Percentiles rank a stretch among this genome's conserved stretches.
These are phyloP conservation scores for Saturnispora ahearnii DNA, from an alignment of 805 yeast genomes.

Conservation along the genomic window DNA sequence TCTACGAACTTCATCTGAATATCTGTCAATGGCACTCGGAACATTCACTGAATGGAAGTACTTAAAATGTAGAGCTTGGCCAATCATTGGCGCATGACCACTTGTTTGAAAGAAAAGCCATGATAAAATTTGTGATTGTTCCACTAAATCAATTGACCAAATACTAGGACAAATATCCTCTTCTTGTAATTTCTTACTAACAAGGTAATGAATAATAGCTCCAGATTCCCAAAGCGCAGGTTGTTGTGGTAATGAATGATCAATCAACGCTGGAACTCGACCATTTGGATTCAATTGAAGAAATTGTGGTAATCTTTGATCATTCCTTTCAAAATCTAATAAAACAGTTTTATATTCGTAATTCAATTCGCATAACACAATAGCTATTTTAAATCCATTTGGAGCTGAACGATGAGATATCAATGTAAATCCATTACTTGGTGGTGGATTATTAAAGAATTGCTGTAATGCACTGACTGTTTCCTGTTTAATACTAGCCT, in stretches of 20 bases:
- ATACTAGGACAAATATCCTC: slow-evolving; percentile 56
- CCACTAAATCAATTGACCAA: slow-evolving; percentile 71
- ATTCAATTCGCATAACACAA: slow-evolving; percentile 75
- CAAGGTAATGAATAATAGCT: slow-evolving; percentile 76
- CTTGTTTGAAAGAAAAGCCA: slow-evolving; percentile 95
- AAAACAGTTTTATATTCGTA: slow-evolving; percentile 73
- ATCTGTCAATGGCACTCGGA: slow-evolving; percentile 83
- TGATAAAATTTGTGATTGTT: slow-evolving; percentile 74
- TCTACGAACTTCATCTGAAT: slow-evolving; percentile 84
- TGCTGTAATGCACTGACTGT: slow-evolving; percentile 44
- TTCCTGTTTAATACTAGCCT: slow-evolving; percentile 11
- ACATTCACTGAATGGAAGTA: slow-evolving; percentile 82
- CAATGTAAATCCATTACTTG: slow-evolving; percentile 73
- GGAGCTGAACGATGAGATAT: slow-evolving; percentile 86
- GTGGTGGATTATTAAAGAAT: slow-evolving; percentile 60
- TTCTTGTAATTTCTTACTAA: slow-evolving; percentile 55
- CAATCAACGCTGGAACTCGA: slow-evolving; percentile 88
- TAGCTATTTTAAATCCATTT: slow-evolving; percentile 93
- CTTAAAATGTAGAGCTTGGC: slow-evolving; percentile 90
- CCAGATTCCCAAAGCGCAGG: slow-evolving; percentile 93
- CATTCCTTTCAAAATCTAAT: slow-evolving; percentile 79
- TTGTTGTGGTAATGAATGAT: slow-evolving; percentile 47
- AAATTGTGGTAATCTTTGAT: slow-evolving; percentile 89
- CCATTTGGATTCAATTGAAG: slow-evolving; percentile 94
- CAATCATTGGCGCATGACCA: slow-evolving; percentile 98